Evolutionary conservation across 768 basidiomycete species (phyloP).

Genomic region (Panus rudis): DNA sequence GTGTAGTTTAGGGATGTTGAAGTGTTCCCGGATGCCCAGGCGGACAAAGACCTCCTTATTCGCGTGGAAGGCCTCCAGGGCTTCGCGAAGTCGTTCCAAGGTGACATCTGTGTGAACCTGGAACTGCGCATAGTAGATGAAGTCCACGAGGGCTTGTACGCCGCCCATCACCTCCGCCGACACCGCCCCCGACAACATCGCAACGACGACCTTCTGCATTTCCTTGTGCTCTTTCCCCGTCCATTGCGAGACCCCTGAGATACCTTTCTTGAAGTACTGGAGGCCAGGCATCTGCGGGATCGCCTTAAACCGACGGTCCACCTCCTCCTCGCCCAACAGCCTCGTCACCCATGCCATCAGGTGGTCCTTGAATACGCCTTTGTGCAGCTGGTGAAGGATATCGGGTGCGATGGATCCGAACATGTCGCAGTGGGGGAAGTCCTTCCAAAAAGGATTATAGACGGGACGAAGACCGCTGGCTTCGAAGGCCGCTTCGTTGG

Average conservation of each 20-base stretch:
- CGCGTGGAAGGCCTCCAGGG: conserved; percentile 22
- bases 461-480: neutral
- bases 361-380: conserved; percentile 6
- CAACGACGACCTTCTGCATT: conserved; percentile 16
- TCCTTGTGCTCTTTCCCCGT: conserved; percentile 34
- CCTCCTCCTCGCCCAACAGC: conserved; percentile 20
- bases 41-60: conserved; percentile 12
- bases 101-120: conserved; percentile 24
- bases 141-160: conserved; percentile 30
- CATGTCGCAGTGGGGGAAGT: conserved; percentile 1
- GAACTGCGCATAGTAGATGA: conserved; percentile 33
- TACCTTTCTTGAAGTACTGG: conserved; percentile 35
- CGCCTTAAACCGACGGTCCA: conserved; percentile 28
- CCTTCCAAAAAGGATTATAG: conserved; percentile 2
- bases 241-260: conserved; percentile 33
- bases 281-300: conserved; percentile 25
- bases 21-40: conserved; percentile 11
- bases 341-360: neutral
- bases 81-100: conserved; percentile 18
- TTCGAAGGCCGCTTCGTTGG: neutral
- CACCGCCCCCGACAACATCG: conserved; percentile 6
- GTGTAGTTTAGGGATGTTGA: conserved; percentile 24
- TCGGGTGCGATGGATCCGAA: conserved; percentile 1
- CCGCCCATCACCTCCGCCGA: conserved; percentile 17
- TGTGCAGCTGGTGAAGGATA: conserved; percentile 5